Conservation (phyloP, 176 grass and related monocot species). For the Rhynchospora tenuis region DNA sequence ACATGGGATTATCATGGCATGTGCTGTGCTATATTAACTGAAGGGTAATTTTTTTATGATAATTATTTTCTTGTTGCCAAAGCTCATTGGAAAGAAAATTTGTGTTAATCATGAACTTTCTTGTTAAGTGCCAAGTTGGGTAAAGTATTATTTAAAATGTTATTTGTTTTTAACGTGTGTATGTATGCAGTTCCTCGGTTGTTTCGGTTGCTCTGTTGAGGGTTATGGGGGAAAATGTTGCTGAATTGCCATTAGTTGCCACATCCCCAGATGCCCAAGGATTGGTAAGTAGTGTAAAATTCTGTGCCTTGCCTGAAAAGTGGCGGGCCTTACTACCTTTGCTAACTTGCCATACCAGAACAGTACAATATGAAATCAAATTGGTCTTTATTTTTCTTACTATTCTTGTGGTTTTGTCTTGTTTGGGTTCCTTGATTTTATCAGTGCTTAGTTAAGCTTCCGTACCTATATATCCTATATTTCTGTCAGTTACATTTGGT, state of each 20-base stretch:
- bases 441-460: neutral
- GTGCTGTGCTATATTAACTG: constrained; percentile 78
- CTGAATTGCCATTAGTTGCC: constrained; percentile 74
- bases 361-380: neutral
- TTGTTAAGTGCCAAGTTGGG: neutral
- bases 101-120: neutral
- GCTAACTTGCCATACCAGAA: neutral
- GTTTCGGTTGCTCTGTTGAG: constrained; percentile 69
- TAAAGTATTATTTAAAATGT: constrained; percentile 3
- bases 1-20: constrained; percentile 90
- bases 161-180: constrained; percentile 18
- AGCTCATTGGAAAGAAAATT: constrained; percentile 11
- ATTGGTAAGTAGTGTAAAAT: constrained; percentile 39
- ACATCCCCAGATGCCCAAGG: constrained; percentile 63
- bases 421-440: neutral
- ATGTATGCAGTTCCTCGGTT: constrained; percentile 52
- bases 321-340: neutral
- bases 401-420: neutral
- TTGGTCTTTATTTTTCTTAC: neutral
- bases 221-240: constrained; percentile 53
- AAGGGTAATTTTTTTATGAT: constrained; percentile 37
- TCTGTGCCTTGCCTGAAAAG: neutral
- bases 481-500: neutral
- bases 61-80: constrained; percentile 2
- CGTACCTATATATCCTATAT: neutral